Percentiles rank a stretch among this genome's conserved stretches.
These are phyloP conservation scores for Plasmodium billcollinsi DNA, from an alignment of 169 alveolate genomes.

Conservation along the genomic window DNA sequence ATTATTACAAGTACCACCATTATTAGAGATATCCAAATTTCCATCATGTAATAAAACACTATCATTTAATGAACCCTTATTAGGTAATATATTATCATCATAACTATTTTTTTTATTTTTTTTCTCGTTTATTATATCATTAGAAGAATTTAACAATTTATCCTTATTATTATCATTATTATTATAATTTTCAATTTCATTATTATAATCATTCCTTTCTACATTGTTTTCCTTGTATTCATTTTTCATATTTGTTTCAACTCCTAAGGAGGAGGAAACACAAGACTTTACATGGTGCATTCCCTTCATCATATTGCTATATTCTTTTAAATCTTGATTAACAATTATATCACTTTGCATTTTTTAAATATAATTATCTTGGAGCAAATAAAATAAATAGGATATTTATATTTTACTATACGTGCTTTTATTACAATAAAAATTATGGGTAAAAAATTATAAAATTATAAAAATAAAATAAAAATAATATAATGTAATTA, in stretches of 20 bases:
- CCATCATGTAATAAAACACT: neutral
- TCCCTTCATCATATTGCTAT: conserved; percentile 28
- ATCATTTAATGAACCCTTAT: neutral
- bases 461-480: neutral
- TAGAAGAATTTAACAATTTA: neutral
- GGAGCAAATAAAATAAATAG: neutral
- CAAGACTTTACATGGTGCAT: conserved; percentile 9
- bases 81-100: neutral
- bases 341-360: conserved; percentile 49
- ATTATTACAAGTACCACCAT: neutral
- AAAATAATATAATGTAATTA: neutral
- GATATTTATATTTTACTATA: conserved; percentile 1
- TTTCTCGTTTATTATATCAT: neutral
- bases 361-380: no score
- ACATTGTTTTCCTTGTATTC: neutral
- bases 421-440: neutral
- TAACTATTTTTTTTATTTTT: neutral
- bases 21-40: no score
- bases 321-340: conserved; percentile 24
- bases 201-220: neutral
- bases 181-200: neutral
- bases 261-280: conserved; percentile 12
- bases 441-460: neutral
- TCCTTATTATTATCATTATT: neutral
- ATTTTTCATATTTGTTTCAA: conserved; percentile 1